phyloP scores from a whole-genome alignment of 192 early-diverging fungal species.

The Coemansia sp. region DNA sequence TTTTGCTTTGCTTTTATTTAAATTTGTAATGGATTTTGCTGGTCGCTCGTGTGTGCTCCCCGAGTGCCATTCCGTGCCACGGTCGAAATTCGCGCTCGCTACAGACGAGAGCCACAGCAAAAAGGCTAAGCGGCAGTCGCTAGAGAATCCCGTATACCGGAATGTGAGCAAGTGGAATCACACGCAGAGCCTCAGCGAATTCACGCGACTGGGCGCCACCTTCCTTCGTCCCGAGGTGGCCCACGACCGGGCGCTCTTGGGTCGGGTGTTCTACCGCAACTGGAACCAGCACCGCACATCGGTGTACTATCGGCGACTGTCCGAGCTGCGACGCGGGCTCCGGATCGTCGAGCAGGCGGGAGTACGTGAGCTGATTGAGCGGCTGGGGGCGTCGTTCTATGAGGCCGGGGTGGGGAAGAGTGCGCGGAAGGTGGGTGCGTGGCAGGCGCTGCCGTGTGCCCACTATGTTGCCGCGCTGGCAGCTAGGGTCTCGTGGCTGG shows the following conservation, averaged over 20 bases:
- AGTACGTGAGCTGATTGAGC: constrained; percentile 2
- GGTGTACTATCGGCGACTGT: constrained; percentile 23
- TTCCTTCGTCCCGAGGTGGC: constrained; percentile 13
- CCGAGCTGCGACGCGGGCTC: constrained; percentile 33
- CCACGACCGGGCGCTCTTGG: constrained; percentile 25
- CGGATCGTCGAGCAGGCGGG: constrained; percentile 11
- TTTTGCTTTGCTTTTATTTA: not conserved
- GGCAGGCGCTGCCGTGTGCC: constrained; percentile 29
- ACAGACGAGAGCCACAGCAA: not conserved
- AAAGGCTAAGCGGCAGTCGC: constrained; percentile 1
- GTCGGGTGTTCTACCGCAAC: constrained; percentile 42
- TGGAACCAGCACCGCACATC: constrained; percentile 36
- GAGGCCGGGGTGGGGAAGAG: not conserved
- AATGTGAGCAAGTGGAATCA: constrained; percentile 29
- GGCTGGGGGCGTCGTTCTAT: constrained; percentile 6
- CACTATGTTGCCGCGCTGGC: constrained; percentile 14
- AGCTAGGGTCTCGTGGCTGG: constrained; percentile 5
- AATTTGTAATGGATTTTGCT: not conserved
- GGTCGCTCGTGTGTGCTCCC: constrained; percentile 14
- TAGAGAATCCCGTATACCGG: constrained; percentile 31
- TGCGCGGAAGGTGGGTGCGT: constrained; percentile 1
- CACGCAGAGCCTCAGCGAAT: constrained; percentile 6
- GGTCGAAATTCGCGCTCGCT: constrained; percentile 19
- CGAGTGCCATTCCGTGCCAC: constrained; percentile 33
- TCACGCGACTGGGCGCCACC: not conserved